Evolutionary conservation across 2,329 filamentous ascomycete genomes (phyloP), one percentile per base, ranked within the genome.

Genomic region (Diaporthe humulicola): DNA sequence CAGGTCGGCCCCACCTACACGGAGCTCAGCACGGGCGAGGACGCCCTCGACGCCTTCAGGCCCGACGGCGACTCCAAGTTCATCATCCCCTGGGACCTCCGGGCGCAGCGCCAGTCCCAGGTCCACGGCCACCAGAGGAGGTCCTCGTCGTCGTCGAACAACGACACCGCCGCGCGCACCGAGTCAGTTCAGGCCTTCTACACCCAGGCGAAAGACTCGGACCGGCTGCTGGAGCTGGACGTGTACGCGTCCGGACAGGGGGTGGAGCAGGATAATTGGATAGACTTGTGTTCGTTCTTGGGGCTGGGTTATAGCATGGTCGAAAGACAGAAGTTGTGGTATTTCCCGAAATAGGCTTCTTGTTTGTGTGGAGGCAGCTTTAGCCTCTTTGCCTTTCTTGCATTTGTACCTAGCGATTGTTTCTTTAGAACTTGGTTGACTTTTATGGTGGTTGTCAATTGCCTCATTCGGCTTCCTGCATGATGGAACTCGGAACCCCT

Each of bases 241-340:
- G 64, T 69, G 22, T 69, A 69, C 64, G 64, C 64, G 45, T 69
- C 64, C 14, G 64, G 64, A 14, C 48, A 69, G 48, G 64, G 64
- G 45, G 64, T 69, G 64, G 64, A 69, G 33, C 64, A 69, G 33
- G 64, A 69, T 40, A 69, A 69, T 48, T 69, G 64, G 64, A 69
- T 69, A 69, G 64, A 69, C 48, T 7, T 69, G n/a, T 69, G 64
- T 22, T 69, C 64, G 48, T 69, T 69, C 48, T 22, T 69, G 64
- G 64, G 64, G 6, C 48, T 69, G 15, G 64, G 64, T 1, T 69
- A 69, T 22, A 69, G 64, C 64, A 69, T 69, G 64, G 64, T 69
- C 8, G 64, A 69, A 5, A 69, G 64, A 10, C 64, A 69, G 48
- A 69, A 69, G 48, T n/a, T 69, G 48, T 69, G 64, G 64, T 69